These are phyloP conservation scores for Straminergon stramineum DNA, from an alignment of 225 moss, liverwort and hornwort species.

Conservation along the genomic window DNA sequence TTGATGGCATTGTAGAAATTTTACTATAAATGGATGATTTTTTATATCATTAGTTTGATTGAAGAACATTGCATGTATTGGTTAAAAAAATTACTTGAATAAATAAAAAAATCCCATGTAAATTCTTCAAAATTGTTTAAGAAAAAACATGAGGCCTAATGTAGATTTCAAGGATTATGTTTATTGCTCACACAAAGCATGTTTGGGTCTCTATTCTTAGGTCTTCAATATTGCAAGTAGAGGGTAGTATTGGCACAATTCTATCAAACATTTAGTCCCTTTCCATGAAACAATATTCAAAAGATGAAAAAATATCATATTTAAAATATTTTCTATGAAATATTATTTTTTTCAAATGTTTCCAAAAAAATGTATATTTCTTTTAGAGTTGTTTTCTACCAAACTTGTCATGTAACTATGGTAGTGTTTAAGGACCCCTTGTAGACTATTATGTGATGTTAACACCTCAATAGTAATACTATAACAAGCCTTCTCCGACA, in stretches of 20 bases:
- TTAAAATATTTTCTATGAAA: not conserved
- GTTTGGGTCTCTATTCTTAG: not conserved
- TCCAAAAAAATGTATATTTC: not conserved
- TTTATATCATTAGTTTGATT: not conserved
- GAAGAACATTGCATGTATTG: not conserved
- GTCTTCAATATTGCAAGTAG: not conserved
- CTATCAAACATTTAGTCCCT: not conserved
- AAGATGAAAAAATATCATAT: not conserved
- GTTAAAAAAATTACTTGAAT: not conserved
- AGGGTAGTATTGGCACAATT: not conserved
- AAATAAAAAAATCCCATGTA: not conserved
- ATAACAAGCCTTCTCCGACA: fast-evolving
- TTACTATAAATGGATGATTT: not conserved
- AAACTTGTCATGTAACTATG: fast-evolving
- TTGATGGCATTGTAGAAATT: too few species aligned
- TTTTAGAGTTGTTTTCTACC: not conserved
- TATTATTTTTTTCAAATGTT: too few species aligned
- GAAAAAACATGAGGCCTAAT: not conserved
- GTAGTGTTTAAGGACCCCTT: not conserved
- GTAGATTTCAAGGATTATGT: fast-evolving
- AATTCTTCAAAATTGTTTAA: not conserved
- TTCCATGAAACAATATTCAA: not conserved
- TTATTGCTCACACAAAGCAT: not conserved
- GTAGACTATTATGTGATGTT: not conserved
- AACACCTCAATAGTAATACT: fast-evolving